Conservation (phyloP, 2,329 filamentous ascomycete genomes). For the Hypoxylon sp. region DNA sequence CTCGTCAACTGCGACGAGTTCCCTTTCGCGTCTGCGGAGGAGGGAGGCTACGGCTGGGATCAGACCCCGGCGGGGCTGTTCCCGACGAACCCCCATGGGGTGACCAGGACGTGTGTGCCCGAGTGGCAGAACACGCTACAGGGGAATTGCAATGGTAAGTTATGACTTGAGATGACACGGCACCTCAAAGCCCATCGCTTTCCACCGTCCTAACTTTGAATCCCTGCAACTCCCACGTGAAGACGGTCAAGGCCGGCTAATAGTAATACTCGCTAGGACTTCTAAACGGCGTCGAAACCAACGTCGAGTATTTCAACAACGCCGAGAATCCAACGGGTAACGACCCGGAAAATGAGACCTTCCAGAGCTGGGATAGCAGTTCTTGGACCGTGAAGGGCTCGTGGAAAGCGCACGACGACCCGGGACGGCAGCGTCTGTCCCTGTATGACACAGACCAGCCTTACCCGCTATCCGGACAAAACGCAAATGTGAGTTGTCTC, state of each 20-base stretch:
- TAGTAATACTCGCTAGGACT: not conserved
- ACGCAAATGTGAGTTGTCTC: too few species aligned
- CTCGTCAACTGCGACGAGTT: constrained; percentile 6
- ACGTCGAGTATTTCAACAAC: constrained; percentile 2
- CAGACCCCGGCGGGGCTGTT: not conserved
- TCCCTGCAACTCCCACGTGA: too few species aligned
- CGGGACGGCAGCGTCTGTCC: too few species aligned
- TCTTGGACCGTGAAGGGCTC: not conserved
- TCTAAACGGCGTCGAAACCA: not conserved
- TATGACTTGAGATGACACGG: not conserved
- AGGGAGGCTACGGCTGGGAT: constrained; percentile 20
- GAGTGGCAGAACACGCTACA: too few species aligned
- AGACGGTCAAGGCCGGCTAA: too few species aligned
- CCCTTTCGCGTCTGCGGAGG: constrained; percentile 4
- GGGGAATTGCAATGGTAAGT: too few species aligned
- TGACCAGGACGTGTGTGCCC: too few species aligned
- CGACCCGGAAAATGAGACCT: not conserved
- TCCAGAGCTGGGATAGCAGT: not conserved
- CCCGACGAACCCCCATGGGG: too few species aligned
- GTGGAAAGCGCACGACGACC: too few species aligned
- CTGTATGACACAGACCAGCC: too few species aligned
- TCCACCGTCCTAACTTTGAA: too few species aligned
- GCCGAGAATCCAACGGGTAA: not conserved
- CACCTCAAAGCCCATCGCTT: not conserved
- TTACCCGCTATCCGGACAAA: too few species aligned